Conservation (phyloP, 1,284 basidiomycete genomes). For the Neotropicomus parvogracilis region DNA sequence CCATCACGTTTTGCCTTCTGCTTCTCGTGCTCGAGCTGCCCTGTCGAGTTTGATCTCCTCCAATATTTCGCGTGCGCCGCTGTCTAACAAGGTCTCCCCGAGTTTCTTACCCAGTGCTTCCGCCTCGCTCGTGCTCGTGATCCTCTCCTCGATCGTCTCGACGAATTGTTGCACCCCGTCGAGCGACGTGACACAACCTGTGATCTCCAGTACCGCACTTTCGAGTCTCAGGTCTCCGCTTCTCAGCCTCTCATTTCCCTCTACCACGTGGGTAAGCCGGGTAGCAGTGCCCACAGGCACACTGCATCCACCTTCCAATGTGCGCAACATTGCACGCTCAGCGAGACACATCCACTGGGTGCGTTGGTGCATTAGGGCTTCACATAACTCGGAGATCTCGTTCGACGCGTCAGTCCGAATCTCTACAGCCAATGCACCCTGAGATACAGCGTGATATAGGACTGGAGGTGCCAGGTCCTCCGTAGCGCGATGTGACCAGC, state of each 20-base stretch:
- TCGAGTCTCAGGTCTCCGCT: slow-evolving; percentile 28
- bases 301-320: slow-evolving; percentile 94
- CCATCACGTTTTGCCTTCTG: slow-evolving; percentile 22
- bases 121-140: slow-evolving; percentile 58
- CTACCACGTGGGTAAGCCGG: slow-evolving; percentile 32
- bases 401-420: slow-evolving; percentile 70
- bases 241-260: slow-evolving; percentile 29
- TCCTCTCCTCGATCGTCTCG: slow-evolving; percentile 53
- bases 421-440: slow-evolving; percentile 91
- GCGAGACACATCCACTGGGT: slow-evolving; percentile 76
- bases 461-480: slow-evolving; percentile 71
- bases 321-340: slow-evolving; percentile 83
- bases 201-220: slow-evolving; percentile 51
- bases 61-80: slow-evolving; percentile 74
- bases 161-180: slow-evolving; percentile 71
- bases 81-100: slow-evolving; percentile 59
- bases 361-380: slow-evolving; percentile 66
- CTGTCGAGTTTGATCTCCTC: slow-evolving; percentile 75
- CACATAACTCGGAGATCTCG: slow-evolving; percentile 60
- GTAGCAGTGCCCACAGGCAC: slow-evolving; percentile 92
- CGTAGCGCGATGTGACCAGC: slow-evolving; percentile 77
- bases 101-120: slow-evolving; percentile 66
- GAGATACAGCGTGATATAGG: slow-evolving; percentile 88
- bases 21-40: slow-evolving; percentile 50
- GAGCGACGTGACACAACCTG: slow-evolving; percentile 78